These are phyloP conservation scores for Ilyonectria sp. DNA, from an alignment of 2,329 filamentous ascomycete species.

Conservation along the genomic window DNA sequence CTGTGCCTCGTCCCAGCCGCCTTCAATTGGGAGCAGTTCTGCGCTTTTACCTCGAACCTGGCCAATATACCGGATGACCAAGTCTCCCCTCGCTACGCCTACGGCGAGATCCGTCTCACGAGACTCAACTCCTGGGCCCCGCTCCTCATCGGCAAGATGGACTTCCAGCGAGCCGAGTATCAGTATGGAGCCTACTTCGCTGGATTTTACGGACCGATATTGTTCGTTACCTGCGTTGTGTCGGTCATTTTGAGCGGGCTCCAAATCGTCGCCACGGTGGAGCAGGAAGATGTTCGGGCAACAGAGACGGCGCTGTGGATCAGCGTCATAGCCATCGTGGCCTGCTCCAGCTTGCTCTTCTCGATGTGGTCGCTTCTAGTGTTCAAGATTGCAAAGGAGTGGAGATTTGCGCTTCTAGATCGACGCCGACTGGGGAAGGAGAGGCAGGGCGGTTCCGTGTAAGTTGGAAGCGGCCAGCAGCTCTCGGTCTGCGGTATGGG, in stretches of 20 bases:
- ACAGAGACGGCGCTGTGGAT: constrained; percentile 28
- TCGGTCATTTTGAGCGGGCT: constrained; percentile 28
- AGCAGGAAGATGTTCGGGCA: neutral
- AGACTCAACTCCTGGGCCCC: constrained; percentile 52
- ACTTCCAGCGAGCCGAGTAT: constrained; percentile 43
- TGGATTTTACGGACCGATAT: constrained; percentile 40
- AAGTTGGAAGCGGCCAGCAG: no score
- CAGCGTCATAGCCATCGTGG: constrained; percentile 29
- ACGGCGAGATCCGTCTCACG: constrained; percentile 57
- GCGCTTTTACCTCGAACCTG: constrained; percentile 50
- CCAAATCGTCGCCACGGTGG: constrained; percentile 28
- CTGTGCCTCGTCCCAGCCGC: constrained; percentile 48
- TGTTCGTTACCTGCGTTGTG: constrained; percentile 41
- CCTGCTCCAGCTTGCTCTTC: neutral
- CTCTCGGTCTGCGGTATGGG: no score
- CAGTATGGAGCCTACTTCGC: constrained; percentile 45
- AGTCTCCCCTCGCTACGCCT: constrained; percentile 52
- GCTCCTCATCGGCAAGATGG: constrained; percentile 37
- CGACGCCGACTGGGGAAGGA: constrained; percentile 28
- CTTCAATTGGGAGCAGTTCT: constrained; percentile 49
- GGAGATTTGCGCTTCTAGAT: constrained; percentile 36
- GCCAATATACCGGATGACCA: constrained; percentile 42
- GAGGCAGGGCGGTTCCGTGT: neutral
- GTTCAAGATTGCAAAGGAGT: constrained; percentile 38
- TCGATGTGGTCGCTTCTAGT: neutral